Percentiles rank a stretch among this genome's conserved stretches.
These are phyloP conservation scores for Aegilops bicornis DNA, from an alignment of 176 grass and related monocot genomes.

Conservation along the genomic window DNA sequence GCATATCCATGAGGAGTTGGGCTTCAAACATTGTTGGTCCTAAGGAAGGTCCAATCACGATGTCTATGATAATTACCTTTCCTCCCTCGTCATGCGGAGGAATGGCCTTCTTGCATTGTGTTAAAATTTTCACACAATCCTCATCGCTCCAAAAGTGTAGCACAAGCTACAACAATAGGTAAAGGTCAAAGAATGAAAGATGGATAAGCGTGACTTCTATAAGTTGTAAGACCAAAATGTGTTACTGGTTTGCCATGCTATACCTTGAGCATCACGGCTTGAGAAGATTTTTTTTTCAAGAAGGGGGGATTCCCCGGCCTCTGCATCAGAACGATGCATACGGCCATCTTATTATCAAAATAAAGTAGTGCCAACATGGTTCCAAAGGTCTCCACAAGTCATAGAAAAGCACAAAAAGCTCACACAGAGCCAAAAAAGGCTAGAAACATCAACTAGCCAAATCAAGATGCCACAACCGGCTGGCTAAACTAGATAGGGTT, in stretches of 20 bases:
- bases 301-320: too few species aligned
- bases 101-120: background rate
- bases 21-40: background rate
- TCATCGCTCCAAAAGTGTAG: background rate
- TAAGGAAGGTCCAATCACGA: background rate
- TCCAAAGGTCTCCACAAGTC: too few species aligned
- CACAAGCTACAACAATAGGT: background rate
- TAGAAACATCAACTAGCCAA: too few species aligned
- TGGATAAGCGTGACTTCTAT: background rate
- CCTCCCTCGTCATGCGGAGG: background rate
- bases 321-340: too few species aligned
- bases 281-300: too few species aligned
- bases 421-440: too few species aligned
- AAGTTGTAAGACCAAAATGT: background rate
- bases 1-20: background rate
- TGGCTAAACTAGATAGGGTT: too few species aligned
- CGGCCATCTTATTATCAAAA: too few species aligned
- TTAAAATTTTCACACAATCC: background rate
- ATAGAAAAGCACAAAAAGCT: too few species aligned
- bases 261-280: constrained; percentile 15
- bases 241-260: background rate
- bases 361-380: too few species aligned
- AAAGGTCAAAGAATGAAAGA: background rate
- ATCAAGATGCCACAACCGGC: too few species aligned
- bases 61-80: background rate